Evolutionary conservation across 169 alveolate genomes (phyloP).

Genomic region (Blepharisma undulans): DNA sequence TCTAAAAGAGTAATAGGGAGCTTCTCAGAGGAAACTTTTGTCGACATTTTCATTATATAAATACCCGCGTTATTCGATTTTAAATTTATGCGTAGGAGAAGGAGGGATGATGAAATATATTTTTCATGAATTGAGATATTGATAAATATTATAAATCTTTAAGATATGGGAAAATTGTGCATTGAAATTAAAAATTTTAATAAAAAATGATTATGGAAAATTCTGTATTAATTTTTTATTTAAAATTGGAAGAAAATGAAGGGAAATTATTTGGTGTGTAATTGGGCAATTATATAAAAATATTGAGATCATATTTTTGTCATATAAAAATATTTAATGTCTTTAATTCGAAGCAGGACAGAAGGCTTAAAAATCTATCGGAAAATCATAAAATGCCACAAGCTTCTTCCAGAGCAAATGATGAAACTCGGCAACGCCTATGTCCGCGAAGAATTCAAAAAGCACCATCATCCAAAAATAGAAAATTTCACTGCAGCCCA

Average conservation of each 20-base stretch:
- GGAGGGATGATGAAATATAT: background rate
- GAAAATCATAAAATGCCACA: background rate
- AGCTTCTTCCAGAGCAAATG: background rate
- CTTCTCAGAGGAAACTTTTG: background rate
- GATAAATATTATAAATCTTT: background rate
- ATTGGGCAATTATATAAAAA: background rate
- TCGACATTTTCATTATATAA: background rate
- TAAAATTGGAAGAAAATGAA: too few species aligned
- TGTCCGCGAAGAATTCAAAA: conserved; percentile 25
- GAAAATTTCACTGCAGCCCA: background rate
- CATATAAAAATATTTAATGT: background rate
- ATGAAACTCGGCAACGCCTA: conserved; percentile 2
- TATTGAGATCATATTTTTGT: background rate
- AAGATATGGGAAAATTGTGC: background rate
- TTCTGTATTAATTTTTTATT: background rate
- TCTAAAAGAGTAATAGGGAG: background rate
- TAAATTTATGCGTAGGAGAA: background rate
- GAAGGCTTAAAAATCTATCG: conserved; percentile 9
- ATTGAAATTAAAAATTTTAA: too few species aligned
- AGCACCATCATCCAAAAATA: conserved; percentile 1
- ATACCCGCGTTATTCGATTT: background rate
- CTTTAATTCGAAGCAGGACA: background rate
- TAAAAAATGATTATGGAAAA: background rate
- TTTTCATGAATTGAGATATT: background rate
- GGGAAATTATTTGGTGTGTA: background rate